phyloP scores from a whole-genome alignment of 2,329 filamentous ascomycete species.

The Diplodia scrobiculata region DNA sequence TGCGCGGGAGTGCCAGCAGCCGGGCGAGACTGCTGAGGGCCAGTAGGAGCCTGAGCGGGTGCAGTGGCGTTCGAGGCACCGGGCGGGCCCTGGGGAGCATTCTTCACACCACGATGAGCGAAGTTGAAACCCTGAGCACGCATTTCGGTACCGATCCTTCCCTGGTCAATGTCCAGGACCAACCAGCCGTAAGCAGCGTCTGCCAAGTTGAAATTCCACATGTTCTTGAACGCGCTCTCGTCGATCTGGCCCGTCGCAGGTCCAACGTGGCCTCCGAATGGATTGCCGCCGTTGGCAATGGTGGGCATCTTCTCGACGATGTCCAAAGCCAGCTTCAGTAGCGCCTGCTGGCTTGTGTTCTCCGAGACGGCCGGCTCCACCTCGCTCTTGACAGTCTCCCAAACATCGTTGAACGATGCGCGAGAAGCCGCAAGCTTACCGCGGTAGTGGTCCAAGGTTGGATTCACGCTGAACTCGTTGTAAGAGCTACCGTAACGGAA shows the following conservation, averaged over 20 bases:
- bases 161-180: constrained; percentile 91
- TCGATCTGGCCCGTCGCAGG: constrained; percentile 84
- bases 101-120: constrained; percentile 86
- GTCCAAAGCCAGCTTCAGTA: constrained; percentile 85
- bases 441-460: constrained; percentile 95
- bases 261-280: constrained; percentile 84
- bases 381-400: constrained; percentile 96
- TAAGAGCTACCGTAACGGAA: constrained; percentile 99
- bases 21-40: constrained; percentile 38
- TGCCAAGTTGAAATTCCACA: constrained; percentile 99
- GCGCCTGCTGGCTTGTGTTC: constrained; percentile 89
- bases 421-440: constrained; percentile 98
- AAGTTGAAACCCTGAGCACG: constrained; percentile 99
- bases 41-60: constrained; percentile 32
- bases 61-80: constrained; percentile 36
- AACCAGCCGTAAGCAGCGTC: constrained; percentile 97
- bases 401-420: constrained; percentile 98
- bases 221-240: constrained; percentile 99
- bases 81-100: constrained; percentile 37
- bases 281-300: constrained; percentile 91
- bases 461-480: constrained; percentile 99
- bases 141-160: constrained; percentile 97
- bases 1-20: constrained; percentile 45
- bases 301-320: constrained; percentile 98
- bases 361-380: constrained; percentile 92